Conservation (phyloP, 495 filamentous ascomycete species). For the Patellaria atrata region DNA sequence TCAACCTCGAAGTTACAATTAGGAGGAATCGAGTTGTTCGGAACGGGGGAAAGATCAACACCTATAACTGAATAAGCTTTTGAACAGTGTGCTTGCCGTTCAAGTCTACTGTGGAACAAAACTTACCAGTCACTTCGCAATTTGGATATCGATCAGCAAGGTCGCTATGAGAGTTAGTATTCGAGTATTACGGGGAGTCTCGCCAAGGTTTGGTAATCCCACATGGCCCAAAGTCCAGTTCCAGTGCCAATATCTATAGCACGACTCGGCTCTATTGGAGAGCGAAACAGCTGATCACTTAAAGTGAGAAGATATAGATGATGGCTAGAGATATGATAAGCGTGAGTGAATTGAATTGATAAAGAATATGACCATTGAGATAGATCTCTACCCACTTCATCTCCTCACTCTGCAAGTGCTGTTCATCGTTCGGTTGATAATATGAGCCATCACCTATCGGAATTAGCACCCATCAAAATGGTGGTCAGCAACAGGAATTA, state of each 20-base stretch:
- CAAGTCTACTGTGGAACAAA: neutral
- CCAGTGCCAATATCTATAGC: constrained; percentile 26
- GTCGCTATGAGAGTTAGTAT: constrained; percentile 7
- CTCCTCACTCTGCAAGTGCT: constrained; percentile 6
- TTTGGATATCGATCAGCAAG: constrained; percentile 15
- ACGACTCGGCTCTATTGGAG: constrained; percentile 19
- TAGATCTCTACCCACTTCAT: constrained; percentile 12
- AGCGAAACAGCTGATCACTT: constrained; percentile 21
- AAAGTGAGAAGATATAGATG: constrained; percentile 22
- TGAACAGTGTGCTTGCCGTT: neutral
- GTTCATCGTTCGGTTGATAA: constrained; percentile 18
- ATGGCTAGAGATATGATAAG: constrained; percentile 10
- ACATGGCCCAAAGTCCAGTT: constrained; percentile 26
- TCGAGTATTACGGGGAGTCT: neutral
- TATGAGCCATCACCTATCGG: constrained; percentile 15
- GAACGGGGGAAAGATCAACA: constrained; percentile 18
- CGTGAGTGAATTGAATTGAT: neutral
- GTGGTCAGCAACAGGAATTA: neutral
- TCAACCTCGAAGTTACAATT: constrained; percentile 24
- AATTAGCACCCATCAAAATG: neutral
- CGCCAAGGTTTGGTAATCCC: constrained; percentile 2
- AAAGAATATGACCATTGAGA: neutral
- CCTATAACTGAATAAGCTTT: constrained; percentile 7
- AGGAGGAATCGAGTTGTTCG: constrained; percentile 13
- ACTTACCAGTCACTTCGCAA: constrained; percentile 15